Base-by-base conservation (phyloP, 1,139 yeast genomes). In the Kodamaea fungicola region DNA sequence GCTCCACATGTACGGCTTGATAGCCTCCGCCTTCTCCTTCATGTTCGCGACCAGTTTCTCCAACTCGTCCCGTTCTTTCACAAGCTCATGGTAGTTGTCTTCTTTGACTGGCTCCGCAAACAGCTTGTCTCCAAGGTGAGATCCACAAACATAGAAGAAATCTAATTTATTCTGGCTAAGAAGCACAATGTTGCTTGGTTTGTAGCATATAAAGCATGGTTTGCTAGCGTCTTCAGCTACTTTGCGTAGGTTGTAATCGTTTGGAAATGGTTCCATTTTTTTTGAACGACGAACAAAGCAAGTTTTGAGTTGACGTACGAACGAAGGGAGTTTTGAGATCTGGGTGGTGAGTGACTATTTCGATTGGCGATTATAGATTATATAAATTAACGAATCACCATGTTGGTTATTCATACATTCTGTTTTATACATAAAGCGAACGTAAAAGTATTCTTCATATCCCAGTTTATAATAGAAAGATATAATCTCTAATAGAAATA, bases 191-290 rank as follows among this genome's bases (percentile, higher is more conserved):
- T 68, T 47, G 0, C 87, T 64, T 2, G 92, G 87, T 46, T 80
- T 80, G 53, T 69, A 80, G 59, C 95, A 86, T 24, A 85, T 66
- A 32, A 64, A 52, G 50, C 95, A 85, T 0, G 90, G 68, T 49
- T 74, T 75, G 36, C 76, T 52, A 40, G 73, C 76, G n/a, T 67
- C 46, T 3, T 67, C 67, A 0, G 87, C 80, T 2, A 85, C 94
- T 35, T 63, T 63, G 33, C 87, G 64, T 8, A 69, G 55, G 26
- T 61, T 66, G 54, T 82, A 82, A n/a, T 59, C 57, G 54, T 81
- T 80, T 28, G 67, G 62, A 51, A 80, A 78, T 3, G 78, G 74
- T 21, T 39, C 33, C 23, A 24, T 10, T 32, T 16, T 16, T 16
- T 16, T n/a, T n/a, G n/a, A n/a, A n/a, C n/a, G n/a, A n/a, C n/a